A percentile compares a stretch with the other conserved stretches of the same genome.
phyloP scores from a whole-genome alignment of 2,329 filamentous ascomycete species.

The Penicillium hordei region DNA sequence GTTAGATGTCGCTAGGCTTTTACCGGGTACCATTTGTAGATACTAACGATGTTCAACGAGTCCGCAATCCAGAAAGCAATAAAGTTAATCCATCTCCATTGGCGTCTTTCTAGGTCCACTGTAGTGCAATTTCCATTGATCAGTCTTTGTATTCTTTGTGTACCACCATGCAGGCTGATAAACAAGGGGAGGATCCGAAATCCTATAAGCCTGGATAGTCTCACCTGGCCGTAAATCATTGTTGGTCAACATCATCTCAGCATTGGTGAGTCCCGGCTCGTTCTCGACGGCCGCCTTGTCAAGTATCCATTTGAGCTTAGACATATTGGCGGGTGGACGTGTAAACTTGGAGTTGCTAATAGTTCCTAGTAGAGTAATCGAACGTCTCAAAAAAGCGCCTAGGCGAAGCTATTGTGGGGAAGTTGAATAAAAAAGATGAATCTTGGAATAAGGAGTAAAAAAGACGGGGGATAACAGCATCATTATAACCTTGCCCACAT shows the following conservation, averaged over 20 bases:
- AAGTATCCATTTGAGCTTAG: constrained; percentile 31
- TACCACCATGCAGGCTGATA: neutral
- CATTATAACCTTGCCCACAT: neutral
- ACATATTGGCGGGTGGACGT: constrained; percentile 21
- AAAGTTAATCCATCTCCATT: constrained; percentile 87
- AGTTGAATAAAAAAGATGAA: neutral
- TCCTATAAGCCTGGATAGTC: constrained; percentile 5
- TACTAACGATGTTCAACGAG: constrained; percentile 70
- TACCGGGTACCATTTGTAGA: neutral
- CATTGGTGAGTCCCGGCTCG: constrained; percentile 73
- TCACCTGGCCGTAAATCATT: constrained; percentile 69
- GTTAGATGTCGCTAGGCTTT: constrained; percentile 2
- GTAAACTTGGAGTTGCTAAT: neutral
- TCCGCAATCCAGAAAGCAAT: constrained; percentile 85
- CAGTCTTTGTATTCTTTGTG: neutral
- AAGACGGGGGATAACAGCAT: neutral
- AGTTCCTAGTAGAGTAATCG: neutral
- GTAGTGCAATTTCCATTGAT: constrained; percentile 33
- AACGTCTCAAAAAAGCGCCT: neutral
- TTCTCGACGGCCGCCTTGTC: constrained; percentile 68
- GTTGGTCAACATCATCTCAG: constrained; percentile 85
- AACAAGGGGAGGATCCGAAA: neutral
- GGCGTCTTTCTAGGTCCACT: constrained; percentile 74
- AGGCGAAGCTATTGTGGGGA: neutral
- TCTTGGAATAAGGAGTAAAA: neutral